These are phyloP conservation scores for Didymella lethalis DNA, from an alignment of 2,329 filamentous ascomycete species.

Conservation along the genomic window DNA sequence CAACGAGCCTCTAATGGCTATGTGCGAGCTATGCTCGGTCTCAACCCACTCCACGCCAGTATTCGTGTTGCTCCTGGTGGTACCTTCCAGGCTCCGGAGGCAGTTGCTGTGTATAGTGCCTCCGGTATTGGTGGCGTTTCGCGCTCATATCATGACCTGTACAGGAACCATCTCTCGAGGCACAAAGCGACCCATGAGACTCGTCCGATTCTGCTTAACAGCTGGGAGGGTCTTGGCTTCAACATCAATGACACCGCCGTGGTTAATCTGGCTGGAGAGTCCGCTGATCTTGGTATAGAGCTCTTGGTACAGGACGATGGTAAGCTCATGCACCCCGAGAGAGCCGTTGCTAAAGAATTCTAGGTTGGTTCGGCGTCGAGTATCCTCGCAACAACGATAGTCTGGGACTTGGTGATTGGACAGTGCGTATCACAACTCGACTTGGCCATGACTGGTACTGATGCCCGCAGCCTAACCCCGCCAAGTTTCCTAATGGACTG, in stretches of 20 bases:
- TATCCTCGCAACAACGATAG: constrained; percentile 66
- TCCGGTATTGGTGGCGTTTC: constrained; percentile 69
- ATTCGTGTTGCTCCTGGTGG: constrained; percentile 65
- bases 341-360: not conserved
- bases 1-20: constrained; percentile 69
- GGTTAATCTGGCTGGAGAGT: constrained; percentile 63
- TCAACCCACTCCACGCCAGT: constrained; percentile 68
- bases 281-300: constrained; percentile 66
- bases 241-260: constrained; percentile 66
- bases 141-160: constrained; percentile 67
- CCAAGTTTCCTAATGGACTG: constrained; percentile 67
- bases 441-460: not conserved
- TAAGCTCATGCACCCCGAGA: not conserved
- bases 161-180: constrained; percentile 67
- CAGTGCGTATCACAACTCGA: constrained; percentile 16
- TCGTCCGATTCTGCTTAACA: constrained; percentile 67
- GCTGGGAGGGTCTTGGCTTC: constrained; percentile 70
- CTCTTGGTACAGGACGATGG: constrained; percentile 70
- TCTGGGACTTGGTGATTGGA: constrained; percentile 70
- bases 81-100: constrained; percentile 68
- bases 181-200: constrained; percentile 62
- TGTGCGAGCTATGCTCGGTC: constrained; percentile 66
- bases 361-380: constrained; percentile 70
- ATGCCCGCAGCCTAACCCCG: constrained; percentile 58
- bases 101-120: constrained; percentile 67